Evolutionary conservation across 306 rosid species (phyloP), one percentile per base, ranked within the genome.

Genomic region (Vigna hirtella): DNA sequence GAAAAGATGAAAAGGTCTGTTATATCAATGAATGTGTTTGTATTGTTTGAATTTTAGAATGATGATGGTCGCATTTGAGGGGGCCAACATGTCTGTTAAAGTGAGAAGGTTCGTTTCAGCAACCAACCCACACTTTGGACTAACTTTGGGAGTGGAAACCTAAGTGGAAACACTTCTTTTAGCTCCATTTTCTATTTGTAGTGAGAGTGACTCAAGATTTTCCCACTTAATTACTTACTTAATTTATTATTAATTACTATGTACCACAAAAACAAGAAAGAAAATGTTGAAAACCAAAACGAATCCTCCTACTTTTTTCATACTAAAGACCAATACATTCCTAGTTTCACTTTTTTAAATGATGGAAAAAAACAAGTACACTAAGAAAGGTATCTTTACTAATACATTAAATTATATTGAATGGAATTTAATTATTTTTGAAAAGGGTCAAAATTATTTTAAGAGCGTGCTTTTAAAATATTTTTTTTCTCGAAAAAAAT

Each of bases 51-150:
- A 80, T 45, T 58, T 58, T 61, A 79, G 85, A 88, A 90, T 90
- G 91, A 92, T 90, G 88, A 76, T 62, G 97, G 91, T 90, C 91
- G 73, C 86, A 69, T 79, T 73, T 79, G 70, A 85, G 20, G 58
- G 83, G 74, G 73, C 73, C 84, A 84, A 15, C 59, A 83, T 89
- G 94, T 91, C 92, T 78, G 84, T 34, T 86, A 89, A 89, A 91
- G 97, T 28, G 80, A 82, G 45, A 81, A 56, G 86, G 48, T 57
- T 72, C 59, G 53, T 65, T 68, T 77, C 66, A 42, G 42, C 28
- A 53, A 62, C 66, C 74, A 66, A 77, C 56, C 64, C 32, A 2
- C 72, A 74, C 56, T 78, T 67, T 74, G 22, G 66, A 65, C 26
- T 50, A 40, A 62, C 80, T 82, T 77, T 85, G 49, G 49, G 68